Percentiles rank a stretch among this genome's conserved stretches.
Conservation (phyloP, 768 basidiomycete genomes). For the Galerina marginata region DNA sequence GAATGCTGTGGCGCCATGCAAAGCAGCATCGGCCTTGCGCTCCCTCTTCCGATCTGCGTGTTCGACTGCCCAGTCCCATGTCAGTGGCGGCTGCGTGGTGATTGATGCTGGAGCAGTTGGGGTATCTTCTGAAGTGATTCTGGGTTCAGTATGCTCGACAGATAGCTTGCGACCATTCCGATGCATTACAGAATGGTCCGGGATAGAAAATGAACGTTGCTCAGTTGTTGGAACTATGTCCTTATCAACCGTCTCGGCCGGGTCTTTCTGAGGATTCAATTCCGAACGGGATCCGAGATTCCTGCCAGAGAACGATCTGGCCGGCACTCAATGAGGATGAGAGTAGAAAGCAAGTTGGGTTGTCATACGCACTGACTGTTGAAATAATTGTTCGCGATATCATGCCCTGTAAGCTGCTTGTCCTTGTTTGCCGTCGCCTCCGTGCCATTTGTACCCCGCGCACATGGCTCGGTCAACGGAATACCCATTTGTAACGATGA, state of each 20-base stretch:
- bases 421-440: constrained; percentile 24
- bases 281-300: constrained; percentile 10
- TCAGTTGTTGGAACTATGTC: constrained; percentile 9
- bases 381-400: constrained; percentile 15
- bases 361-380: constrained; percentile 21
- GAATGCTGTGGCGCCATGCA: constrained; percentile 70
- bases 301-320: not conserved
- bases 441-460: constrained; percentile 19
- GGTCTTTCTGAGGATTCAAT: constrained; percentile 19
- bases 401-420: constrained; percentile 24
- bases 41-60: constrained; percentile 73
- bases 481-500: constrained; percentile 15
- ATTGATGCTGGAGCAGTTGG: constrained; percentile 1
- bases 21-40: constrained; percentile 62
- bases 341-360: constrained; percentile 14
- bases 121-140: constrained; percentile 6
- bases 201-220: constrained; percentile 11
- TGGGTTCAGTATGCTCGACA: constrained; percentile 17
- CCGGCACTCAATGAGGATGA: constrained; percentile 7
- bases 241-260: constrained; percentile 31
- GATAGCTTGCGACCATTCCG: constrained; percentile 31
- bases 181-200: constrained; percentile 38
- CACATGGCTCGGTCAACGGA: constrained; percentile 20
- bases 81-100: constrained; percentile 35
- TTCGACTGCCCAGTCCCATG: constrained; percentile 78